phyloP scores from a whole-genome alignment of 148 eudicot species.

The Pharnaceum exiguum region DNA sequence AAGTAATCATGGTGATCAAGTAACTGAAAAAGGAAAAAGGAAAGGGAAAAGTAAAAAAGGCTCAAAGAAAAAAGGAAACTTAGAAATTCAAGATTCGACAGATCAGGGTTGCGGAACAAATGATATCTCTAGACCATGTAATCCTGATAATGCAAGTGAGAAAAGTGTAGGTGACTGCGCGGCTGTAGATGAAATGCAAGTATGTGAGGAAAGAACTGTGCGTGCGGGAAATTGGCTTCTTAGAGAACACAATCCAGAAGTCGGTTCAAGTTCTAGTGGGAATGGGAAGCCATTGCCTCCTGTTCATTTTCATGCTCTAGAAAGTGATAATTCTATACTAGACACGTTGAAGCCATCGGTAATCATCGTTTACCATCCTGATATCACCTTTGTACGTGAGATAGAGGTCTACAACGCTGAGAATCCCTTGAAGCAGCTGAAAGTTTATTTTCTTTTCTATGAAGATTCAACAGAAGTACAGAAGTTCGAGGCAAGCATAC shows the following conservation, averaged over 20 bases:
- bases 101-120: conserved; percentile 19
- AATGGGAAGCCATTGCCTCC: conserved; percentile 51
- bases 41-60: conserved; percentile 38
- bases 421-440: conserved; percentile 67
- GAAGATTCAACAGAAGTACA: conserved; percentile 96
- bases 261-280: conserved; percentile 15
- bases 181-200: conserved; percentile 17
- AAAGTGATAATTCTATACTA: conserved; percentile 61
- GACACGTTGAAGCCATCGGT: conserved; percentile 79
- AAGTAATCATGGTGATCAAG: conserved; percentile 24
- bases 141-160: conserved; percentile 24
- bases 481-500: conserved; percentile 91
- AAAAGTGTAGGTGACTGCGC: conserved; percentile 12
- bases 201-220: conserved; percentile 15
- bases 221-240: conserved; percentile 31
- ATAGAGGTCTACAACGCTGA: conserved; percentile 89
- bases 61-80: conserved; percentile 10
- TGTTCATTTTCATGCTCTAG: conserved; percentile 80
- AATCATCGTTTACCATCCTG: conserved; percentile 85
- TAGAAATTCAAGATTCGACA: conserved; percentile 25
- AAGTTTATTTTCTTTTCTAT: conserved; percentile 90
- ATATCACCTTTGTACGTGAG: conserved; percentile 90
- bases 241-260: conserved; percentile 40
- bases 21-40: conserved; percentile 31
- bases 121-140: conserved; percentile 20